Conservation (phyloP, 306 rosid species). For the Dryas drummondii region DNA sequence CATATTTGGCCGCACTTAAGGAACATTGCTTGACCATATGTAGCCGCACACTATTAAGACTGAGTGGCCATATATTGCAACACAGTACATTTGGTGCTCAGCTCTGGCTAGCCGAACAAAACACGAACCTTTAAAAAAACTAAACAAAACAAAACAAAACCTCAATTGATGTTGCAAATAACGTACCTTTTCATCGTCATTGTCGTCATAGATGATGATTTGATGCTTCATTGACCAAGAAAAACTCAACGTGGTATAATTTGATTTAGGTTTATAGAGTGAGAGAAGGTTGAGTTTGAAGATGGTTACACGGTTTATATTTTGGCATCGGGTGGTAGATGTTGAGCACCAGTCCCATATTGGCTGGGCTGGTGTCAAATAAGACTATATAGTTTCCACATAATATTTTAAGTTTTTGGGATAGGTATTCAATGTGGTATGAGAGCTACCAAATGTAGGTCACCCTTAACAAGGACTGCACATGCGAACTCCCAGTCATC, state of each 20-base stretch:
- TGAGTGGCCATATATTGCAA: background rate
- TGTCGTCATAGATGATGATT: conserved; percentile 14
- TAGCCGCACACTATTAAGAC: background rate
- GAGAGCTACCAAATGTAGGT: too few relatives aligned
- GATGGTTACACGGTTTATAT: background rate
- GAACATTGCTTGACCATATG: background rate
- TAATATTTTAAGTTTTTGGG: too few relatives aligned
- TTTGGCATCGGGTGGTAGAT: background rate
- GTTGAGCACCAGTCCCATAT: too few relatives aligned
- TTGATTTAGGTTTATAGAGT: conserved; percentile 7
- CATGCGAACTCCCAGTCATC: too few relatives aligned
- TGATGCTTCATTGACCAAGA: conserved; percentile 20
- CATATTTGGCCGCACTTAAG: background rate
- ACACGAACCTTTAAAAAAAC: background rate
- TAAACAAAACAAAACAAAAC: background rate
- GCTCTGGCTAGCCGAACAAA: conserved; percentile 2
- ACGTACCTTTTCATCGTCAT: conserved; percentile 16
- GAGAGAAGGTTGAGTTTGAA: background rate
- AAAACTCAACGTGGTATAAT: conserved; percentile 7
- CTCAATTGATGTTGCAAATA: conserved; percentile 5
- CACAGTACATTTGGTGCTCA: background rate
- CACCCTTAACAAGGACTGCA: too few relatives aligned
- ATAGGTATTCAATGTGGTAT: too few relatives aligned
- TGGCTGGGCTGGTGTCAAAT: too few relatives aligned
- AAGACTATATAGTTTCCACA: too few relatives aligned